A percentile compares a stretch with the other conserved stretches of the same genome.
phyloP scores from a whole-genome alignment of 2,329 filamentous ascomycete species.

The Chaetomium olivaceum region DNA sequence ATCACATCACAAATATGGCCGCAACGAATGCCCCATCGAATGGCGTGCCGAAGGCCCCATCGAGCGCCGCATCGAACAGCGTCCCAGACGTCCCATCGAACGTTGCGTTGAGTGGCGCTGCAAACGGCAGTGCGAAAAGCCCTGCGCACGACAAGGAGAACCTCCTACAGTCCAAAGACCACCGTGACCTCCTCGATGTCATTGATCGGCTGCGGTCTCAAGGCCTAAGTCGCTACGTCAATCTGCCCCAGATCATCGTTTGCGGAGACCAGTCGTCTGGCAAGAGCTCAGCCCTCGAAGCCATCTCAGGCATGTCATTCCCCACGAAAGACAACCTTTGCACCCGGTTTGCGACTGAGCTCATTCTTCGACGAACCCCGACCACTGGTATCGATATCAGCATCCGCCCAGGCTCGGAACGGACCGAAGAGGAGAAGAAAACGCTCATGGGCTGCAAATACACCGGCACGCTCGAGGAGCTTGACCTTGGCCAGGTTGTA shows the following conservation, averaged over 20 bases:
- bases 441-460: constrained; percentile 34
- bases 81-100: no score
- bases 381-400: constrained; percentile 31
- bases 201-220: constrained; percentile 42
- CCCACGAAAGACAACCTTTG: constrained; percentile 59
- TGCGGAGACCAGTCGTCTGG: constrained; percentile 63
- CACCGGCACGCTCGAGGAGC: constrained; percentile 23
- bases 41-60: not conserved
- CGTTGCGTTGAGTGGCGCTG: not conserved
- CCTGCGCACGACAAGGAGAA: not conserved
- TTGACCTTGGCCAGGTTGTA: constrained; percentile 40
- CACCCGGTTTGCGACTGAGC: constrained; percentile 58
- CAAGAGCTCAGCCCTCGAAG: constrained; percentile 65
- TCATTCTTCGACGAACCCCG: constrained; percentile 51
- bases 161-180: constrained; percentile 26
- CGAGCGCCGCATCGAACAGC: no score
- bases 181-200: constrained; percentile 39
- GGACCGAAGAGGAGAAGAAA: constrained; percentile 34
- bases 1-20: not conserved
- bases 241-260: constrained; percentile 54
- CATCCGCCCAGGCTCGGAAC: constrained; percentile 40
- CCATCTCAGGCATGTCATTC: constrained; percentile 58
- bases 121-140: not conserved
- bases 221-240: constrained; percentile 42
- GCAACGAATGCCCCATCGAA: not conserved